Evolutionary conservation across 306 rosid genomes (phyloP).

Genomic region (Begonia loranthoides): DNA sequence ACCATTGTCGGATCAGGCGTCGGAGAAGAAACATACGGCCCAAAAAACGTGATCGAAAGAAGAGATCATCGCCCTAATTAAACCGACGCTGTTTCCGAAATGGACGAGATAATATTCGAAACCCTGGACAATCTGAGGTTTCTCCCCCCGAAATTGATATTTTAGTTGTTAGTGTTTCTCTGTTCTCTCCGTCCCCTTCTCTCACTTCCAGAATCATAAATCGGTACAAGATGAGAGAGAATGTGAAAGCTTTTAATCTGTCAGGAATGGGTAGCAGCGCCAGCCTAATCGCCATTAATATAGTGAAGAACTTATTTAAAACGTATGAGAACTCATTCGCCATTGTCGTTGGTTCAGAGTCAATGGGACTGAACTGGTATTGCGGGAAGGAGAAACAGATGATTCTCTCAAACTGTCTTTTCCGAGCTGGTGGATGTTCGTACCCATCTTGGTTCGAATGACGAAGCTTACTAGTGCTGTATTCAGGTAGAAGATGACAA

Average conservation of each 20-base stretch:
- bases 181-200: constrained; percentile 62
- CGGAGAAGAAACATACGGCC: constrained; percentile 64
- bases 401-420: constrained; percentile 73
- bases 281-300: constrained; percentile 49
- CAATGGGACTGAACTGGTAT: constrained; percentile 64
- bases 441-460: constrained; percentile 53
- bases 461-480: constrained; percentile 68
- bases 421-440: constrained; percentile 65
- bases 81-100: constrained; percentile 29
- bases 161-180: constrained; percentile 60
- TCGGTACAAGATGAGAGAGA: constrained; percentile 60
- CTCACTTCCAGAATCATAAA: constrained; percentile 50
- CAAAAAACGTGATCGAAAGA: constrained; percentile 41
- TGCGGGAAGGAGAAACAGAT: constrained; percentile 49
- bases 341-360: constrained; percentile 61
- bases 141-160: constrained; percentile 48
- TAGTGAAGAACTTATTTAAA: constrained; percentile 55
- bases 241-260: constrained; percentile 45
- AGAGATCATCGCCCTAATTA: constrained; percentile 23
- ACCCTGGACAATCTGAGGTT: constrained; percentile 47
- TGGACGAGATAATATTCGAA: constrained; percentile 50
- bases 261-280: constrained; percentile 92
- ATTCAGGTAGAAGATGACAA: constrained; percentile 53
- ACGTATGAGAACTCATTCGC: constrained; percentile 24
- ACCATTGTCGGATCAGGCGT: constrained; percentile 63